Percentiles rank a stretch among this genome's conserved stretches.
phyloP scores from a whole-genome alignment of 805 yeast species.

The Metschnikowia picachoensis region DNA sequence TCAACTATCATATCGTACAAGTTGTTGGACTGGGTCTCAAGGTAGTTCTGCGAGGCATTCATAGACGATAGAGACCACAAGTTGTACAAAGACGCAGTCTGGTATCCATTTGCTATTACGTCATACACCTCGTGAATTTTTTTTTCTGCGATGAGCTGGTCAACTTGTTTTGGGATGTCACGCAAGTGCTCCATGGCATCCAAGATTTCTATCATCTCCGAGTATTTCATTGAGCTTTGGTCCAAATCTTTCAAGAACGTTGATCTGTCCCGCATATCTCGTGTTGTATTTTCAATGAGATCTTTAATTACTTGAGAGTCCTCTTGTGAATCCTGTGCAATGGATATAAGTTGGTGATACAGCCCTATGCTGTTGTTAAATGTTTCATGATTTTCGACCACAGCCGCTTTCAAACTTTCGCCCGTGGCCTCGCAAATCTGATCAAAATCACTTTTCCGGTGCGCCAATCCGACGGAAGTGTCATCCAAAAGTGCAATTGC shows the following conservation, averaged over 20 bases:
- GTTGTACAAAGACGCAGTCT: constrained; percentile 46
- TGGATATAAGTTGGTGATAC: constrained; percentile 64
- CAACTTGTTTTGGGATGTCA: constrained; percentile 58
- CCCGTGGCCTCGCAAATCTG: constrained; percentile 56
- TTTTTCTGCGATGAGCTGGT: constrained; percentile 62
- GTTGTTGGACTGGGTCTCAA: constrained; percentile 54
- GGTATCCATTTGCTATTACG: constrained; percentile 42
- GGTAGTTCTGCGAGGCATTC: constrained; percentile 44
- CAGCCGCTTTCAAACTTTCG: constrained; percentile 59
- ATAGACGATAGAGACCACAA: constrained; percentile 59
- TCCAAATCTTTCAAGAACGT: constrained; percentile 62
- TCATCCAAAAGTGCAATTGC: constrained; percentile 82
- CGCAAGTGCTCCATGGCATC: constrained; percentile 62
- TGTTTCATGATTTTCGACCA: constrained; percentile 75
- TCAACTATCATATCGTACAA: constrained; percentile 73
- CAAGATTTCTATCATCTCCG: constrained; percentile 66
- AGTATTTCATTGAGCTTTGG: constrained; percentile 55
- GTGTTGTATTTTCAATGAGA: constrained; percentile 45
- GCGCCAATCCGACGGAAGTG: constrained; percentile 88
- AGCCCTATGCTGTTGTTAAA: constrained; percentile 85
- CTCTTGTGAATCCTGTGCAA: constrained; percentile 62
- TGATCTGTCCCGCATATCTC: constrained; percentile 49
- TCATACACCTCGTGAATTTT: constrained; percentile 63
- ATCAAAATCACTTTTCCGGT: constrained; percentile 62
- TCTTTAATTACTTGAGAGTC: constrained; percentile 47